Evolutionary conservation across 345 rosid species (phyloP).

Genomic region (Corymbia maculata): DNA sequence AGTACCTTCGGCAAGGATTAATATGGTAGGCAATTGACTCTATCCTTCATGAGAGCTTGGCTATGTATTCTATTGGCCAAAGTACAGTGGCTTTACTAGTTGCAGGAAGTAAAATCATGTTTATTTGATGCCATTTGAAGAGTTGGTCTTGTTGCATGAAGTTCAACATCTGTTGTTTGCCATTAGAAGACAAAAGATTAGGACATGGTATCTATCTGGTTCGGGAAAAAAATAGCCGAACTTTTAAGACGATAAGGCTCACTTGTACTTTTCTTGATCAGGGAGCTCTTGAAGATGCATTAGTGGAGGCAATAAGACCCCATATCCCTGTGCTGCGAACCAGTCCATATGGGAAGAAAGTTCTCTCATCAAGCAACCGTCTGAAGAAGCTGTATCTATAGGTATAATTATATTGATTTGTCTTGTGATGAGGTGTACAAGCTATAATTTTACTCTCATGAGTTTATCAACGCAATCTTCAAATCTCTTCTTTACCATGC

Average conservation of each 20-base stretch:
- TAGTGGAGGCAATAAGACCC: constrained; percentile 60
- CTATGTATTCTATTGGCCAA: neutral
- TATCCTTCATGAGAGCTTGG: neutral
- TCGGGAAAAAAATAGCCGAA: neutral
- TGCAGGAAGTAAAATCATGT: neutral
- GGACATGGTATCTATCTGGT: neutral
- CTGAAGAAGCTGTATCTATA: constrained; percentile 38
- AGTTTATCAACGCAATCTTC: neutral
- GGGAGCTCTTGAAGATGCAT: constrained; percentile 50
- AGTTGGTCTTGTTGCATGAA: neutral
- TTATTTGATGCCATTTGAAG: neutral
- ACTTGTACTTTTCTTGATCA: constrained; percentile 10
- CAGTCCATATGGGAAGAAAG: constrained; percentile 82
- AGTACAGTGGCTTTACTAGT: neutral
- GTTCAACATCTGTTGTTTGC: neutral
- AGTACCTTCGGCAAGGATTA: neutral
- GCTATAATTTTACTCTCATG: neutral
- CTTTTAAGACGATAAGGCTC: neutral
- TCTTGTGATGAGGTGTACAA: neutral
- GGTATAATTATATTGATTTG: neutral
- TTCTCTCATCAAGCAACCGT: constrained; percentile 44
- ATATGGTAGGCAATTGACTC: neutral
- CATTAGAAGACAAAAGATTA: neutral
- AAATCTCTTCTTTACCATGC: neutral
- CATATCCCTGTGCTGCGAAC: constrained; percentile 48